Evolutionary conservation across 2,329 filamentous ascomycete genomes (phyloP).

Genomic region (Conoideocrella luteorostrata): DNA sequence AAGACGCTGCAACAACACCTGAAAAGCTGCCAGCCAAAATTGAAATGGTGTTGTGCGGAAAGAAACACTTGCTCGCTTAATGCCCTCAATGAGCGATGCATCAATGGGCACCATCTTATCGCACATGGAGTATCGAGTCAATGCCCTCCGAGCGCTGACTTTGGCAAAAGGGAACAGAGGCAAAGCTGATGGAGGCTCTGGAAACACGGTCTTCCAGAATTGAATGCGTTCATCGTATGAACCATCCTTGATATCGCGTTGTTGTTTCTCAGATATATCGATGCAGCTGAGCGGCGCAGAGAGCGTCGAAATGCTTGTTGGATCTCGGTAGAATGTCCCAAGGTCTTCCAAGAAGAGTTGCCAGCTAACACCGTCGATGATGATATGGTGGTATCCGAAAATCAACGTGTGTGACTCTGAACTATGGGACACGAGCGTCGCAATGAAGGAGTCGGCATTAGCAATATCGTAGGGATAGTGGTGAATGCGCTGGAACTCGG

Average conservation of each 20-base stretch:
- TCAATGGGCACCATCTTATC: not conserved
- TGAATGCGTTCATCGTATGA: not conserved
- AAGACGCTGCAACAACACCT: slow-evolving; percentile 22
- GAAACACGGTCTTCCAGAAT: slow-evolving; percentile 10
- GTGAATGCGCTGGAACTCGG: slow-evolving; percentile 21
- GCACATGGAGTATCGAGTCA: not conserved
- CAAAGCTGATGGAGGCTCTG: slow-evolving; percentile 24
- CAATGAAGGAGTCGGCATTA: slow-evolving; percentile 24
- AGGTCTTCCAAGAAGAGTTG: slow-evolving; percentile 38
- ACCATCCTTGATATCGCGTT: not conserved
- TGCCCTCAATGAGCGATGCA: not conserved
- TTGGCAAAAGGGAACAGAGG: slow-evolving; percentile 13
- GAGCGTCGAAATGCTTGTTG: not conserved
- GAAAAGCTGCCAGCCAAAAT: slow-evolving; percentile 37
- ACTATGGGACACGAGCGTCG: slow-evolving; percentile 28
- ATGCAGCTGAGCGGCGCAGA: not conserved
- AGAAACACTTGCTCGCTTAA: slow-evolving; percentile 13
- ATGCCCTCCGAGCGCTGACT: slow-evolving; percentile 6
- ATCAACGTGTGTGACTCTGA: slow-evolving; percentile 32
- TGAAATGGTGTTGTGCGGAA: slow-evolving; percentile 32
- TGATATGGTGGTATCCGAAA: slow-evolving; percentile 42
- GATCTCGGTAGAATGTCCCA: slow-evolving; percentile 16
- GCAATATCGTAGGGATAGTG: slow-evolving; percentile 31
- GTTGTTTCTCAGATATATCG: not conserved
- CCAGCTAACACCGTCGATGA: slow-evolving; percentile 42